A percentile compares a stretch with the other conserved stretches of the same genome.
phyloP scores from a whole-genome alignment of 371 early-diverging fungal genomes.

The Mucor lusitanicus region DNA sequence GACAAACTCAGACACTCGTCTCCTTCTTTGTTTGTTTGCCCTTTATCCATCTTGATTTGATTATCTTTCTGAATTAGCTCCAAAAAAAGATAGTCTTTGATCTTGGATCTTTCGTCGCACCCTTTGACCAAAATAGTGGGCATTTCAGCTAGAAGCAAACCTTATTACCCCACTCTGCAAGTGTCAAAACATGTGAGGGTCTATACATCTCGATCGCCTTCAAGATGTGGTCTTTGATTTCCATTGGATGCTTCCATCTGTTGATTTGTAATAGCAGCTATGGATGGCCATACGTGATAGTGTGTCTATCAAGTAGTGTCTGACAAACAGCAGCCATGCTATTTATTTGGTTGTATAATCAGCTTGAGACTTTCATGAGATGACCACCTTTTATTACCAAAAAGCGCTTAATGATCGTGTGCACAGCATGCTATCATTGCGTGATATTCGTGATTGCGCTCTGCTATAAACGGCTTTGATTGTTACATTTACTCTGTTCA shows the following conservation, averaged over 20 bases:
- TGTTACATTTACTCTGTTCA: not conserved
- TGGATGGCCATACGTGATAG: not conserved
- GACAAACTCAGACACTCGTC: not conserved
- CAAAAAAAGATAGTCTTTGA: not conserved
- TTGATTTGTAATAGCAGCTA: not conserved
- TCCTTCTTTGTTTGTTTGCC: not conserved
- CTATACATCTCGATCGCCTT: not conserved
- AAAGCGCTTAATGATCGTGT: not conserved
- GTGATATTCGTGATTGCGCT: not conserved
- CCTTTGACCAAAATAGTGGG: not conserved
- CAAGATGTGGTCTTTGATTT: not conserved
- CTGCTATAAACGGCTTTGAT: not conserved
- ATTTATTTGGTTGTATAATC: not conserved
- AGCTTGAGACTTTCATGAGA: not conserved
- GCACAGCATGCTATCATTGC: not conserved
- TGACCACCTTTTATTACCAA: not conserved
- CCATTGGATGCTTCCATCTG: not conserved
- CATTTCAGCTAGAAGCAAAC: not conserved
- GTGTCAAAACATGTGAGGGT: not conserved
- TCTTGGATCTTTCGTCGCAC: not conserved
- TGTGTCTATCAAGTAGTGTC: not conserved
- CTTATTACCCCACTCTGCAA: not conserved
- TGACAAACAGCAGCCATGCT: not conserved
- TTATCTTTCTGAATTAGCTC: constrained; percentile 3
- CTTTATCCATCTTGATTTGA: constrained; percentile 7